A percentile compares a stretch with the other conserved stretches of the same genome.
phyloP scores from a whole-genome alignment of 2,329 filamentous ascomycete species.

The Aspergillus uvarum region DNA sequence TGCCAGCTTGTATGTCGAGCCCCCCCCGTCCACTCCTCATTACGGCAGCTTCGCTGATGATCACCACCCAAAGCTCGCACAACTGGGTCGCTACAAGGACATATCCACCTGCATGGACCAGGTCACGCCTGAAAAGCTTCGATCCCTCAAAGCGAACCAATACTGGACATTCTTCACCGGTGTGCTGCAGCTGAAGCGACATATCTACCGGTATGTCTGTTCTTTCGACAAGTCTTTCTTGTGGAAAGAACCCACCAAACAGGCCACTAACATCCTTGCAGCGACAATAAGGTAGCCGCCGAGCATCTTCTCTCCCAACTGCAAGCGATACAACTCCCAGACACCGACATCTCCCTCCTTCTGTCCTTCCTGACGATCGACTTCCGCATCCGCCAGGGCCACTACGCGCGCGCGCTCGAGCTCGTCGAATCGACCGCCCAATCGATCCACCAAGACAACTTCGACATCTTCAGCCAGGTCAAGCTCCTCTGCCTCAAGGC shows the following conservation, averaged over 20 bases:
- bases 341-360: conserved; percentile 61
- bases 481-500: conserved; percentile 72
- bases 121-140: conserved; percentile 61
- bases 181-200: conserved; percentile 42
- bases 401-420: conserved; percentile 55
- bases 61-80: conserved; percentile 48
- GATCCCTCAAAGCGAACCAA: conserved; percentile 75
- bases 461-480: conserved; percentile 67
- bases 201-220: conserved; percentile 42
- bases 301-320: conserved; percentile 59
- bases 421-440: conserved; percentile 55
- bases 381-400: conserved; percentile 54
- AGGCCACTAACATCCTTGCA: conserved; percentile 29
- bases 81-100: conserved; percentile 68
- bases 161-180: conserved; percentile 46
- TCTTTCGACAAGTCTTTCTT: neutral
- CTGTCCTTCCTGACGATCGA: conserved; percentile 62
- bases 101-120: conserved; percentile 62
- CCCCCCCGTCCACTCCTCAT: neutral
- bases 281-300: conserved; percentile 58
- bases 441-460: conserved; percentile 54
- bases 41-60: conserved; percentile 1
- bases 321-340: conserved; percentile 51
- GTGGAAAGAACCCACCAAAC: neutral
- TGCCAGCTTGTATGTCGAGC: conserved; percentile 56